phyloP scores from a whole-genome alignment of 1,284 basidiomycete genomes.

The Moesziomyces parantarcticus region DNA sequence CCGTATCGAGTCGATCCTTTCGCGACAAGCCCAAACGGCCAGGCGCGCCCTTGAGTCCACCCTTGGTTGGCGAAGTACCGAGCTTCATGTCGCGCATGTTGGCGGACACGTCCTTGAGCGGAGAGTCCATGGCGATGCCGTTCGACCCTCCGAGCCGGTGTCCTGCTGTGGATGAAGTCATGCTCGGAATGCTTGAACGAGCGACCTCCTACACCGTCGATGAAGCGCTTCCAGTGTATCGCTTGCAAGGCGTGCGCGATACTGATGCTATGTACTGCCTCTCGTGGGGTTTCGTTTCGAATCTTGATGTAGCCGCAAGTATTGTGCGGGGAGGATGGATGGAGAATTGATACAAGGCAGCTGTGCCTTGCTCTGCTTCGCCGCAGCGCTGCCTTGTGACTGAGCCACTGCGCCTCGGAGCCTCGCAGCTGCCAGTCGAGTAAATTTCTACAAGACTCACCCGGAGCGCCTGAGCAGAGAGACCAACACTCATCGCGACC shows the following conservation, averaged over 20 bases:
- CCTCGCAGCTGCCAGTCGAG: slow-evolving; percentile 22
- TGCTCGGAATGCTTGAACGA: neutral
- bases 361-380: neutral
- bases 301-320: too few relatives aligned
- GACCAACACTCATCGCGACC: slow-evolving; percentile 43
- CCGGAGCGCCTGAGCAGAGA: neutral
- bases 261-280: neutral
- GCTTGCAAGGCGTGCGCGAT: too few relatives aligned
- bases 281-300: neutral
- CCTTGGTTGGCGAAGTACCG: slow-evolving; percentile 36
- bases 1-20: slow-evolving; percentile 48
- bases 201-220: too few relatives aligned
- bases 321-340: too few relatives aligned
- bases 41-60: slow-evolving; percentile 26
- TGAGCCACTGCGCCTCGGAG: slow-evolving; percentile 3
- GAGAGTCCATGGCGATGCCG: slow-evolving; percentile 41
- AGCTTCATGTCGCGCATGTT: slow-evolving; percentile 53
- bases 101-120: slow-evolving; percentile 50
- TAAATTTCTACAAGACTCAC: slow-evolving; percentile 30
- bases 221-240: too few relatives aligned
- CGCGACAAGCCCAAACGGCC: slow-evolving; percentile 25
- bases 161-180: too few relatives aligned
- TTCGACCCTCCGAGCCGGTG: neutral
- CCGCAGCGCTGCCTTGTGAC: neutral
- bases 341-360: too few relatives aligned